A percentile compares a stretch with the other conserved stretches of the same genome.
Evolutionary conservation across 2,329 filamentous ascomycete genomes (phyloP).

Genomic region (Xylariales sp.): DNA sequence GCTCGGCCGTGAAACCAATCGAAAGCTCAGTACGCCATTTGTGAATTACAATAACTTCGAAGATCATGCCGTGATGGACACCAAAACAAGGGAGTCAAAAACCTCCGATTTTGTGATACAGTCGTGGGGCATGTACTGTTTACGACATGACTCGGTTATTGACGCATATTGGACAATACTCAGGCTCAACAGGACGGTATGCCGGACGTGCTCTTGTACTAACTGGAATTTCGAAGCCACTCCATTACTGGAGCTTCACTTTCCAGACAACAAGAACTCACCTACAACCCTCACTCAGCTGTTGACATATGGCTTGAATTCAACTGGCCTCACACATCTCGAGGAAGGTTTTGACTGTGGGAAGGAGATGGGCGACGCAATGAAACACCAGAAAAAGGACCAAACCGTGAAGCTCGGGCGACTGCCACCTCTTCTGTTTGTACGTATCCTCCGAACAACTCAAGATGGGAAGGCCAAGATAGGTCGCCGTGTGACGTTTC

Average conservation of each 20-base stretch:
- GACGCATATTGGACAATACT: conserved; percentile 3
- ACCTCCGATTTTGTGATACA: conserved; percentile 11
- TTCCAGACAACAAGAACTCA: no score
- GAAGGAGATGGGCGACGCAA: conserved; percentile 1
- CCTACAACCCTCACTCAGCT: no score
- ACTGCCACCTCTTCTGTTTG: conserved; percentile 72
- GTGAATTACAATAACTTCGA: conserved; percentile 14
- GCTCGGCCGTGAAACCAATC: conserved; percentile 82
- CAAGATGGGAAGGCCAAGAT: conserved; percentile 55
- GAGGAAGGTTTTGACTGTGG: conserved; percentile 5
- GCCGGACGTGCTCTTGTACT: conserved; percentile 1
- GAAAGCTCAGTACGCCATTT: conserved; percentile 27
- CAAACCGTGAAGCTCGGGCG: conserved; percentile 49
- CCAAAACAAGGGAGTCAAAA: conserved; percentile 22
- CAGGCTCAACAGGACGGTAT: conserved; percentile 2
- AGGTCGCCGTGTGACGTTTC: conserved; percentile 68
- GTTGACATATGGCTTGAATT: no score
- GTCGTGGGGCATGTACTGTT: no score
- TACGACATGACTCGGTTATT: no score
- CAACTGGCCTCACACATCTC: conserved; percentile 16
- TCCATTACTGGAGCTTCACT: conserved; percentile 4
- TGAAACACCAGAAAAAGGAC: conserved; percentile 4
- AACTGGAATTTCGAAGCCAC: conserved; percentile 1
- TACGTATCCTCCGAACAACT: conserved; percentile 48
- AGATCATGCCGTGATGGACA: conserved; percentile 14